These are phyloP conservation scores for Ogataea paraovalis DNA, from an alignment of 805 yeast species.

Conservation along the genomic window DNA sequence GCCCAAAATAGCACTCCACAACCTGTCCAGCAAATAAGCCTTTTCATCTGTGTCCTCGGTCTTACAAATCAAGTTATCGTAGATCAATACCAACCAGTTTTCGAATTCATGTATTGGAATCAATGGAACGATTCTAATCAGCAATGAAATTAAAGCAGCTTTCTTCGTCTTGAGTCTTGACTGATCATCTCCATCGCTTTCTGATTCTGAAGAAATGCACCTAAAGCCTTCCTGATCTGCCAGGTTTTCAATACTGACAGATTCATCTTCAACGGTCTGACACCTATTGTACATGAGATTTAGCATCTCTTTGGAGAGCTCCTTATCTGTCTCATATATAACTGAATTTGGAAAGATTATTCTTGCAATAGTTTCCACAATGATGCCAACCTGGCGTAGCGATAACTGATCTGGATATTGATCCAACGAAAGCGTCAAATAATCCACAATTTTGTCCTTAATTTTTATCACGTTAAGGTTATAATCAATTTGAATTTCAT, in stretches of 20 bases:
- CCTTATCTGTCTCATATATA: constrained; percentile 28
- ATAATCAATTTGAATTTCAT: constrained; percentile 18
- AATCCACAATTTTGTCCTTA: constrained; percentile 28
- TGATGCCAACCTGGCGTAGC: constrained; percentile 51
- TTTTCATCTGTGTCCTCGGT: constrained; percentile 31
- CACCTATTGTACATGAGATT: constrained; percentile 40
- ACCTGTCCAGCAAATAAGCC: constrained; percentile 33
- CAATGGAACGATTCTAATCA: constrained; percentile 52
- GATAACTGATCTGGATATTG: constrained; percentile 59
- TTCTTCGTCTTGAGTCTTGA: constrained; percentile 30
- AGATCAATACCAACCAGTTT: constrained; percentile 45
- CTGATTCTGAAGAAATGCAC: constrained; percentile 5
- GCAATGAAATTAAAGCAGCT: constrained; percentile 43
- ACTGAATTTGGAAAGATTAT: constrained; percentile 35
- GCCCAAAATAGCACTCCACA: constrained; percentile 47
- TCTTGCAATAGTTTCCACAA: constrained; percentile 52
- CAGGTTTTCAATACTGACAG: neutral
- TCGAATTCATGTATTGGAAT: constrained; percentile 40
- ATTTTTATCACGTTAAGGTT: constrained; percentile 10
- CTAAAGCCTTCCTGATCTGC: constrained; percentile 4
- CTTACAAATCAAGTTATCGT: constrained; percentile 31
- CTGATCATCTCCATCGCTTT: constrained; percentile 10
- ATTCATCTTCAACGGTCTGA: constrained; percentile 18
- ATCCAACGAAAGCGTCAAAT: constrained; percentile 41
- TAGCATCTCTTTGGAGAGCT: constrained; percentile 34